Evolutionary conservation across 148 eudicot genomes (phyloP).

Genomic region (Linanthus parryae): DNA sequence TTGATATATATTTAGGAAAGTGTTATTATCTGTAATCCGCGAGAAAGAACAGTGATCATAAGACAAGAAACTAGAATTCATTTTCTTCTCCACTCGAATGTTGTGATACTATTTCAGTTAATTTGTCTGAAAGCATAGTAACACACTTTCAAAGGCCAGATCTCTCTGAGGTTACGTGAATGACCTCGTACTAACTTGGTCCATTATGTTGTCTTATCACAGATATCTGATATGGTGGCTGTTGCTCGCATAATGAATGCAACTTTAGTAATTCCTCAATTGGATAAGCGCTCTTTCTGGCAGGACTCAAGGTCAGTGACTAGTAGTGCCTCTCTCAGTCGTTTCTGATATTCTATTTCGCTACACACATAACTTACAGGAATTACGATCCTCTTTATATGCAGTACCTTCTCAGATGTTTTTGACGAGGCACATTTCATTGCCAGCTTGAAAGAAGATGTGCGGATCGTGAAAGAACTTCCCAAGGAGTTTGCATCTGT

Average conservation of each 20-base stretch:
- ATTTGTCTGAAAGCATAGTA: too few species aligned
- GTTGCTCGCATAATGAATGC: conserved; percentile 89
- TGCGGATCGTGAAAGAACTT: conserved; percentile 66
- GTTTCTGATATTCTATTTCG: conserved; percentile 6
- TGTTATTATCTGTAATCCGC: too few species aligned
- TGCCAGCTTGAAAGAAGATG: conserved; percentile 55
- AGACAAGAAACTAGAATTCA: too few species aligned
- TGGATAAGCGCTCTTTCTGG: conserved; percentile 92
- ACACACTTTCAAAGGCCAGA: too few species aligned
- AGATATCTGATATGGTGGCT: conserved; percentile 98
- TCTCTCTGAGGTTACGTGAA: background rate
- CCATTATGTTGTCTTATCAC: conserved; percentile 6
- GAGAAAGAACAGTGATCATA: too few species aligned
- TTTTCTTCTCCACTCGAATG: too few species aligned
- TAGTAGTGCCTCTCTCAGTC: conserved; percentile 1
- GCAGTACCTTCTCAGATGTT: conserved; percentile 75
- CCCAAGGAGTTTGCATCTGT: conserved; percentile 60
- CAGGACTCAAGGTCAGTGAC: conserved; percentile 67
- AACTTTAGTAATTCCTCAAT: conserved; percentile 78
- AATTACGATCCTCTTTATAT: conserved; percentile 3
- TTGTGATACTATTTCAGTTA: too few species aligned
- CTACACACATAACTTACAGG: background rate
- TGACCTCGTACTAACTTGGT: background rate
- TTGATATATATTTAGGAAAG: too few species aligned
- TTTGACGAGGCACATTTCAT: conserved; percentile 75